phyloP scores from a whole-genome alignment of 2,329 filamentous ascomycete species.

The Colletotrichum sp. region DNA sequence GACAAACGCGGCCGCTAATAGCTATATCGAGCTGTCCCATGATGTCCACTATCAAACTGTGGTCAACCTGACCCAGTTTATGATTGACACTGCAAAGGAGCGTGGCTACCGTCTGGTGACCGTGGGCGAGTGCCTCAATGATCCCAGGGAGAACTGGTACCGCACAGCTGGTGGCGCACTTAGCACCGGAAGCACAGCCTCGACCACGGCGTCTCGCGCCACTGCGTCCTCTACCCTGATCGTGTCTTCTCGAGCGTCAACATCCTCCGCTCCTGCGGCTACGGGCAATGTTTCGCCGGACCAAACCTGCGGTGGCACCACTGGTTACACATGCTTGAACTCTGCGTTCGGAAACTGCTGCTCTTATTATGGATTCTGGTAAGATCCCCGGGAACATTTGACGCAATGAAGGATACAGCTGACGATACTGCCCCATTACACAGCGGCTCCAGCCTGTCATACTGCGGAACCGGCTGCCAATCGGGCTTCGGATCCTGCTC shows the following conservation, averaged over 20 bases:
- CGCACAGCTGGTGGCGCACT: conserved; percentile 30
- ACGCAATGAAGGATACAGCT: not conserved
- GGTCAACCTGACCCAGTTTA: conserved; percentile 37
- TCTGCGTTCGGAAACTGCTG: conserved; percentile 43
- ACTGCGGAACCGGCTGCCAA: conserved; percentile 45
- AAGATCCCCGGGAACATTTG: conserved; percentile 18
- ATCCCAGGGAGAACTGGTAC: conserved; percentile 59
- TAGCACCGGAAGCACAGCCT: conserved; percentile 4
- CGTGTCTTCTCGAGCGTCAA: not conserved
- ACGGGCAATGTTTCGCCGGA: conserved; percentile 33
- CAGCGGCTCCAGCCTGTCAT: conserved; percentile 34
- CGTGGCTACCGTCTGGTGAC: conserved; percentile 55
- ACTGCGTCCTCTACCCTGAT: not conserved
- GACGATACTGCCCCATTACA: not conserved
- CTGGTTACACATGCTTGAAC: conserved; percentile 39
- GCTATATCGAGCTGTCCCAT: conserved; percentile 51
- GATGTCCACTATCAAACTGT: conserved; percentile 43
- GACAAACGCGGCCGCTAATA: conserved; percentile 25
- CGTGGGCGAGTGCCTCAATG: conserved; percentile 62
- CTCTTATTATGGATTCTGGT: conserved; percentile 46
- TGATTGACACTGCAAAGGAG: conserved; percentile 43
- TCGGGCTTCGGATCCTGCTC: conserved; percentile 37
- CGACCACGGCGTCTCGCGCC: not conserved
- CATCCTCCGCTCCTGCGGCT: not conserved
- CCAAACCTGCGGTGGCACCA: conserved; percentile 39